Conservation (phyloP, 2,329 filamentous ascomycete species). For the Aspergillus fumigatiaffinis region DNA sequence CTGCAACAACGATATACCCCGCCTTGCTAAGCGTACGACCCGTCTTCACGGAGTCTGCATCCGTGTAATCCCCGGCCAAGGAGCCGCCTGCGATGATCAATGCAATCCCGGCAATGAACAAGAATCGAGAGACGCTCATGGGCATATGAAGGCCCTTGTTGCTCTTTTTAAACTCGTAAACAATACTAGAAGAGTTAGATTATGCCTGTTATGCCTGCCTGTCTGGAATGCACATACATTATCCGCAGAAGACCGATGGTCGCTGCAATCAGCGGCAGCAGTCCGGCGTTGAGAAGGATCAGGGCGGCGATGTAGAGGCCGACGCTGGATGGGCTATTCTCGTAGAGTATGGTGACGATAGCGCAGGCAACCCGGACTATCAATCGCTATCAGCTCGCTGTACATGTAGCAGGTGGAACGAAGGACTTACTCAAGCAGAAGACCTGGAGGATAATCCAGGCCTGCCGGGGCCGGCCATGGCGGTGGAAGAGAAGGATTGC, state of each 20-base stretch:
- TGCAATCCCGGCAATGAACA: conserved; percentile 16
- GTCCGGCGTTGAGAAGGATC: conserved; percentile 21
- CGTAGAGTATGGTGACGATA: conserved; percentile 14
- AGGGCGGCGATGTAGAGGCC: conserved; percentile 15
- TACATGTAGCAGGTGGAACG: not conserved
- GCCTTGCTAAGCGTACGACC: conserved; percentile 17
- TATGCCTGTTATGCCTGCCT: not conserved
- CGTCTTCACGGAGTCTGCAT: conserved; percentile 3
- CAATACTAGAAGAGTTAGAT: conserved; percentile 1
- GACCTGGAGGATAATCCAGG: conserved; percentile 17
- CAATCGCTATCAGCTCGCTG: not conserved
- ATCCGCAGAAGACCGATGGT: conserved; percentile 21
- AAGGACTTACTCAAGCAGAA: conserved; percentile 17
- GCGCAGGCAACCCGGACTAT: conserved; percentile 16
- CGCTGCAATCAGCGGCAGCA: conserved; percentile 22
- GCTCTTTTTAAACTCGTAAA: conserved; percentile 3
- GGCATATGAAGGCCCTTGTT: conserved; percentile 4
- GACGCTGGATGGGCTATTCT: conserved; percentile 7
- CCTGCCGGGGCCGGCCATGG: conserved; percentile 16
- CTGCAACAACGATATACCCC: conserved; percentile 18
- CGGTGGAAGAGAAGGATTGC: conserved; percentile 12
- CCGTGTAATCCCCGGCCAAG: conserved; percentile 16
- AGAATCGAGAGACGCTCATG: conserved; percentile 12
- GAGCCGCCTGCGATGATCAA: conserved; percentile 18
- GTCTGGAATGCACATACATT: conserved; percentile 12